These are phyloP conservation scores for Aquanectria penicillioides DNA, from an alignment of 2,329 filamentous ascomycete genomes.

Conservation along the genomic window DNA sequence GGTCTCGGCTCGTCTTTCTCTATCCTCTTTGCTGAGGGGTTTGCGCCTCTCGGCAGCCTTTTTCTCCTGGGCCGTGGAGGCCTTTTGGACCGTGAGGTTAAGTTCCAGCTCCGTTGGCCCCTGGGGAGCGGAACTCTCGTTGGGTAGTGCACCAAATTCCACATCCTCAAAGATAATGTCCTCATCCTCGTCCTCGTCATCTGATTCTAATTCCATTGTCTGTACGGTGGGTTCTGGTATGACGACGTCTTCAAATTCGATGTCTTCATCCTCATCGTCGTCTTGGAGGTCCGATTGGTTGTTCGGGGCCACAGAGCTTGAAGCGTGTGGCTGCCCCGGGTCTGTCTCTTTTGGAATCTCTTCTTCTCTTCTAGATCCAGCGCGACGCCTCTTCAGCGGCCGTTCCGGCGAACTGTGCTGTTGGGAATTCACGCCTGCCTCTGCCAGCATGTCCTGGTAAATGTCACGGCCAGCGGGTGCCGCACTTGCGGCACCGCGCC, in stretches of 20 bases:
- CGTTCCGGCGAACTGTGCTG: slow-evolving; percentile 46
- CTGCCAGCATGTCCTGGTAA: slow-evolving; percentile 60
- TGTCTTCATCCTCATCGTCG: slow-evolving; percentile 52
- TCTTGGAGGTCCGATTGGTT: slow-evolving; percentile 32
- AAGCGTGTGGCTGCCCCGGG: neutral
- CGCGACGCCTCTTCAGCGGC: slow-evolving; percentile 52
- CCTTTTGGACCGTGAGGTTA: slow-evolving; percentile 60
- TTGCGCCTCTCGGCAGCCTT: slow-evolving; percentile 56
- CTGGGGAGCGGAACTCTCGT: slow-evolving; percentile 35
- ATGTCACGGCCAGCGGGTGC: slow-evolving; percentile 49
- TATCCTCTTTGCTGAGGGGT: slow-evolving; percentile 64
- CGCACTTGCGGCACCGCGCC: slow-evolving; percentile 23
- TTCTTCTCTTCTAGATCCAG: slow-evolving; percentile 25
- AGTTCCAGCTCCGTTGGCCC: slow-evolving; percentile 57
- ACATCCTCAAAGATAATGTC: slow-evolving; percentile 61
- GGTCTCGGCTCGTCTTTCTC: slow-evolving; percentile 71
- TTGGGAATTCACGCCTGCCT: slow-evolving; percentile 53
- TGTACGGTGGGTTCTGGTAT: slow-evolving; percentile 60
- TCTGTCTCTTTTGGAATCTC: neutral
- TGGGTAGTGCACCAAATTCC: slow-evolving; percentile 49
- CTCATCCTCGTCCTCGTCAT: slow-evolving; percentile 56
- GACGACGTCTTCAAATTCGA: slow-evolving; percentile 62
- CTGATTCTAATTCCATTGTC: slow-evolving; percentile 60
- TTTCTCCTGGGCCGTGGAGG: slow-evolving; percentile 44
- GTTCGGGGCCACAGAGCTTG: neutral